Base-by-base conservation (phyloP, 1,284 basidiomycete species). In the Ganoderma boninense region DNA sequence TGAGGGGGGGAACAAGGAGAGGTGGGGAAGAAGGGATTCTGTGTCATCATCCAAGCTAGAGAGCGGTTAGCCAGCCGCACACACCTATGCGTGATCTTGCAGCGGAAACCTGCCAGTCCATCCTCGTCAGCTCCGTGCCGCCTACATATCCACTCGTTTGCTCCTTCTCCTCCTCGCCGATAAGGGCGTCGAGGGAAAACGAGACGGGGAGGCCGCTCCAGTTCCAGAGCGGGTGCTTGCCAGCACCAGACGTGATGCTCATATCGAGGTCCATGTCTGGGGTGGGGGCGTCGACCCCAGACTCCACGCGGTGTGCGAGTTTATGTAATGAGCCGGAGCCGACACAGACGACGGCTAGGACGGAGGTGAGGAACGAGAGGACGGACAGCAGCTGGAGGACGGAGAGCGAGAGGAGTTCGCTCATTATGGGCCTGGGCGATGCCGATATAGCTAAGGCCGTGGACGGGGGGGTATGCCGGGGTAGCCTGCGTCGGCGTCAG, bases 341-440 rank as follows among this genome's bases (percentile, higher is more conserved):
- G 26, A 81, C 79, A 29, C 79, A 75, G 54, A 79, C 70, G 68
- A 80, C 77, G 64, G 79, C 79, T 67, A 80, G 74, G 52, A 78
- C 74, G 38, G 79, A 80, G 29, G 79, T 79, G 69, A 79, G 66
- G 73, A 79, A 79, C 62, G 79, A 80, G 68, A 81, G 70, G 70
- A 81, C 75, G 23, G 78, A 80, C 70, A 81, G 76, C 44, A 81
- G 75, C 76, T 81, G 80, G 71, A 80, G 69, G 64, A 80, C 70
- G 52, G 80, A 81, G 62, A 81, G 68, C 69, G 80, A 80, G 62
- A 80, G 75, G 62, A 79, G 29, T 59, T 80, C 79, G 75, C 78
- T 78, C 79, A 79, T 78, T 78, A 79, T 79, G 71, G 70, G 72
- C 32, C 44, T 7, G 44, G 44, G 18, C 18, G 11, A 23, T 23